Base-by-base conservation (phyloP, 257 asterid genomes). In the Capsicum rhomboideum region DNA sequence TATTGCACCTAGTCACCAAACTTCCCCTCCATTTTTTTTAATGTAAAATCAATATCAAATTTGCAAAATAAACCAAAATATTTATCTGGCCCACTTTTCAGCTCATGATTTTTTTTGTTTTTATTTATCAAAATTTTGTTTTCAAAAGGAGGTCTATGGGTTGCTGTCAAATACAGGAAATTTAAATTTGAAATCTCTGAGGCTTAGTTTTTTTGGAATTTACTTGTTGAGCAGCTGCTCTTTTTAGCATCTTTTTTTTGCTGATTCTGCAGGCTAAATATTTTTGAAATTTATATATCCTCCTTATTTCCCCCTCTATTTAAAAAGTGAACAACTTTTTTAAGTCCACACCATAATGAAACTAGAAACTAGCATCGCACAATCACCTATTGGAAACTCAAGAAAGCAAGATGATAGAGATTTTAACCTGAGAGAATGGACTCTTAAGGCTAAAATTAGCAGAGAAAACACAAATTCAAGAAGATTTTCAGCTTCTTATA, bases 401-500 rank as follows among this genome's bases (percentile, higher is more conserved):
- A 52, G 84, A 79, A 79, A 86, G 14, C 63, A 59, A 4, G 91
- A 90, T 1, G 92, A 91, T 42, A 59, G 84, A 4, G 92, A 89
- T 20, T 90, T 91, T 83, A 86, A 85, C 85, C 83, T 91, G 56
- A 89, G 84, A 82, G 97, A 93, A 84, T 91, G 97, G 97, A 86
- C 86, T 61, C 80, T 89, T 23, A 90, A 83, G 83, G 92, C 93
- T 21, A 90, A 92, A 88, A 89, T 93, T 63, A 91, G 92, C 89
- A 88, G 90, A 64, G 93, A 93, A 85, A 92, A 88, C 55, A 87
- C 91, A 2, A 89, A 79, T 58, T 93, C 97, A 2, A 90, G 95
- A 82, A 87, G 97, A 82, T 93, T 90, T 46, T 95, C 97, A 0
- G 93, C 95, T 1, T 91, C 98, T 0, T 83, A 91, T 82, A 83